Base-by-base conservation (phyloP, 176 grass and related monocot genomes). In the Ampelocalamus luodianensis region DNA sequence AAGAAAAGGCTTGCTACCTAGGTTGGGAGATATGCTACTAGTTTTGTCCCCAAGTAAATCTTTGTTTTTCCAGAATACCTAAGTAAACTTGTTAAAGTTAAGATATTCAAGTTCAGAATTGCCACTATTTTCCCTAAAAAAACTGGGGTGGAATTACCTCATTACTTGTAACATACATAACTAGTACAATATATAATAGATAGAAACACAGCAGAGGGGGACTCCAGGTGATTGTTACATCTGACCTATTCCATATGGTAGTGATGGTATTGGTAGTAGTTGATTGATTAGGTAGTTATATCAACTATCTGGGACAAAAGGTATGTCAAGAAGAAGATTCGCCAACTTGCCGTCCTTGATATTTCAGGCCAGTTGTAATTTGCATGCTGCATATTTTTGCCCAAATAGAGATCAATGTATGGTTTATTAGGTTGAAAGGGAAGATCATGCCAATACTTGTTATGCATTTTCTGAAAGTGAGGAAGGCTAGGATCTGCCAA, bases 171-270 rank as follows among this genome's bases (percentile, higher is more conserved):
- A 62, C 8, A 23, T 26, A 29, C 38, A 54, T 16, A 74, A 18
- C 12, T 49, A 22, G 6, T 61, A 78, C 6, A 27, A 45, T 45
- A 11, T 45, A 55, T n/a, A 43, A 64, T 4, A 65, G 8, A 40
- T 24, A 60, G 39, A 77, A 32, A 71, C 32, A 78, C 4, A 5
- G 48, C 6, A 23, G 76, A 55, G 76, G 32, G 76, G 74, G 23
- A 66, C 62, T 82, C 39, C 32, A 50, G 6, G 36, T 8, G 87
- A 79, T 84, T 1, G 87, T 58, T 67, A 67, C 68, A 16, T 74
- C 39, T 11, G 12, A 85, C 79, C 86, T 78, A 59, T 74, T 49
- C 68, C 48, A 46, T 46, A 40, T n/a, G 54, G 3, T 44, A 38
- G 27, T 23, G 45, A 54, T 22, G 23, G 9, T 56, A 82, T 38